Conservation (phyloP, 805 yeast species). For the Yamadazyma endophytica region DNA sequence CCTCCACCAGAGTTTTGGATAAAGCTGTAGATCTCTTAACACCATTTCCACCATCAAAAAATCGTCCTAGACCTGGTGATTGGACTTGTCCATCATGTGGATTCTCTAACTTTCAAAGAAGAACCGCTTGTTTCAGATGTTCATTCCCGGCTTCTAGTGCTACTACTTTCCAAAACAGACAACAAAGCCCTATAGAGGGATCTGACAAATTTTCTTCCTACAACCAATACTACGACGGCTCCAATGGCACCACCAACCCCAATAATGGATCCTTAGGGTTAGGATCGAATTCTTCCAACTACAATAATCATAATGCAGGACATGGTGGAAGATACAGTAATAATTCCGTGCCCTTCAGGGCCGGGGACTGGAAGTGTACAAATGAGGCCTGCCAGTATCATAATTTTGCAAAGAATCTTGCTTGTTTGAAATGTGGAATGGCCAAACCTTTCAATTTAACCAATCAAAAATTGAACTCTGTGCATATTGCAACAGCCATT, state of each 20-base stretch:
- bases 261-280: slow-evolving; percentile 1
- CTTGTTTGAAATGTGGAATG: slow-evolving; percentile 85
- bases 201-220: slow-evolving; percentile 12
- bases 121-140: slow-evolving; percentile 92
- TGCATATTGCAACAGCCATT: slow-evolving; percentile 46
- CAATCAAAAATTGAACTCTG: slow-evolving; percentile 19
- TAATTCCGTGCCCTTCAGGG: slow-evolving; percentile 82
- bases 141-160: slow-evolving; percentile 81
- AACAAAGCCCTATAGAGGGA: slow-evolving; percentile 6
- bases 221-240: slow-evolving; percentile 7
- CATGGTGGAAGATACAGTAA: neutral
- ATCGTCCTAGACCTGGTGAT: slow-evolving; percentile 93
- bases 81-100: slow-evolving; percentile 99
- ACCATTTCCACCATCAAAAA: slow-evolving; percentile 80
- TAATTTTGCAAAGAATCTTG: slow-evolving; percentile 85
- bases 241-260: neutral
- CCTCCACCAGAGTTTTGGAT: slow-evolving; percentile 72
- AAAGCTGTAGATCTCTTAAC: slow-evolving; percentile 76
- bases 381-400: slow-evolving; percentile 79
- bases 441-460: slow-evolving; percentile 40
- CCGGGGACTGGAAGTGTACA: slow-evolving; percentile 94
- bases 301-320: slow-evolving; percentile 11
- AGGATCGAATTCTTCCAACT: slow-evolving; percentile 11
- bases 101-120: slow-evolving; percentile 87
- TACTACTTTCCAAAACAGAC: slow-evolving; percentile 48